These are phyloP conservation scores for Pichia sp. DNA, from an alignment of 1,139 yeast genomes.

Conservation along the genomic window DNA sequence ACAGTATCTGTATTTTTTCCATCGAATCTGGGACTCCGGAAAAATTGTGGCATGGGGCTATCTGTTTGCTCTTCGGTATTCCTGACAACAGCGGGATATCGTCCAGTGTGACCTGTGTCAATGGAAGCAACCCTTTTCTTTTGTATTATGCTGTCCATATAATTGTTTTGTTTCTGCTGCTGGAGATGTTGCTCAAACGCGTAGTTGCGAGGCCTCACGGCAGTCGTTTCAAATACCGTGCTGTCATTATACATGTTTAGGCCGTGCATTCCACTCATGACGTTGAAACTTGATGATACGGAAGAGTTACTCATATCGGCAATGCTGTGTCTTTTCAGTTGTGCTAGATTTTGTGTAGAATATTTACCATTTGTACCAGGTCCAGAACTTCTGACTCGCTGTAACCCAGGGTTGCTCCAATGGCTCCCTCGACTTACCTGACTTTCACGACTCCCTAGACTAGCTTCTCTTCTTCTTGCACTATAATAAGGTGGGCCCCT, in stretches of 20 bases:
- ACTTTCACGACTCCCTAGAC: neutral
- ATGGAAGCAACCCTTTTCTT: neutral
- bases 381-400: neutral
- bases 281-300: neutral
- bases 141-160: neutral
- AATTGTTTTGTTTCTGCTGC: conserved; percentile 1
- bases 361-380: neutral
- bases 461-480: neutral
- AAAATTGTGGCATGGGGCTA: neutral
- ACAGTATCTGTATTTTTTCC: neutral
- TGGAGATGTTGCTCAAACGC: conserved; percentile 6
- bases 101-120: neutral
- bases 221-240: conserved; percentile 25
- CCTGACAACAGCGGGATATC: neutral
- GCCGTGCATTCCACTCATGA: conserved; percentile 15
- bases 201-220: conserved; percentile 11
- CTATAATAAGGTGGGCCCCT: neutral
- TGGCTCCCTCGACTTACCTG: neutral
- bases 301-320: conserved; percentile 10
- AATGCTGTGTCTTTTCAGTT: conserved; percentile 25
- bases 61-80: neutral
- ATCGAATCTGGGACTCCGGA: neutral
- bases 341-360: conserved; percentile 14
- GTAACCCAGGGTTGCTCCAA: neutral
- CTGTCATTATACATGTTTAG: conserved; percentile 26